These are phyloP conservation scores for Gynostemma pentaphyllum DNA, from an alignment of 306 rosid genomes.

Conservation along the genomic window DNA sequence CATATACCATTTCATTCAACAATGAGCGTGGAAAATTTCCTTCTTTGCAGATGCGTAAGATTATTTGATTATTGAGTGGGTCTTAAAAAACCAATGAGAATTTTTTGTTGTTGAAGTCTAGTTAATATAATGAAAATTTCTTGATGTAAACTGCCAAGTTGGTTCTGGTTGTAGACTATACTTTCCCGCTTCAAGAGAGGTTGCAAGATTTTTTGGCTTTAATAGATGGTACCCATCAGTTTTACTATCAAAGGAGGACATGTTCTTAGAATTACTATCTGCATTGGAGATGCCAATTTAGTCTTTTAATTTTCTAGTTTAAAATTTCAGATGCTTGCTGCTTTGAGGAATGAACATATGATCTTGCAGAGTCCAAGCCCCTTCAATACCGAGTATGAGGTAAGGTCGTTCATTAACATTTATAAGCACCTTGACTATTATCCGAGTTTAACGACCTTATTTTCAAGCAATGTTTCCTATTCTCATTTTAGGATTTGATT, in stretches of 20 bases:
- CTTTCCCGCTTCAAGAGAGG: not conserved
- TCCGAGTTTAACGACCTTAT: not conserved
- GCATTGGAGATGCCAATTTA: not conserved
- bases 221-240: too few species aligned
- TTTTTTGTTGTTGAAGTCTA: not conserved
- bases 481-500: not conserved
- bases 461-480: not conserved
- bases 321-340: slow-evolving; percentile 88
- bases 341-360: slow-evolving; percentile 58
- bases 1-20: not conserved
- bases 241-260: not conserved
- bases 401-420: slow-evolving; percentile 17
- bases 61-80: not conserved
- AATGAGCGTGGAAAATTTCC: not conserved
- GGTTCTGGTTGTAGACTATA: not conserved
- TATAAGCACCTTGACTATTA: not conserved
- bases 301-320: not conserved
- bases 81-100: not conserved
- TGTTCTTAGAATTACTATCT: not conserved
- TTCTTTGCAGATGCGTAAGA: not conserved
- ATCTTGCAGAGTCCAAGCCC: slow-evolving; percentile 43
- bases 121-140: not conserved
- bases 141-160: not conserved
- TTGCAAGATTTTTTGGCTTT: not conserved
- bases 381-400: slow-evolving; percentile 89